These are phyloP conservation scores for Botrytis cinerea DNA, from an alignment of 2,329 filamentous ascomycete genomes.

Conservation along the genomic window DNA sequence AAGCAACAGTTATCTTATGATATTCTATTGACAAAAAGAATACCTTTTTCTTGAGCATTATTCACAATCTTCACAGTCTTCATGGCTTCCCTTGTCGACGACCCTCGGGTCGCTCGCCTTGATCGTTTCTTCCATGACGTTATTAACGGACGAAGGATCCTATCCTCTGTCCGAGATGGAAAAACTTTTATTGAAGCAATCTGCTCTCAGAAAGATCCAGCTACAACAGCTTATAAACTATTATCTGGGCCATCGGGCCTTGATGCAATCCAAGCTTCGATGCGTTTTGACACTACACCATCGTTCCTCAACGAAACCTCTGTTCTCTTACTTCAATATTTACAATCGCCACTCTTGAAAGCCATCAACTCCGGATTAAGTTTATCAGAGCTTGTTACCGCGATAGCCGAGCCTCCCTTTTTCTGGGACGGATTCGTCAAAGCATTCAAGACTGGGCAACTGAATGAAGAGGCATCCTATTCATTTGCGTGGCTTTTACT, in stretches of 20 bases:
- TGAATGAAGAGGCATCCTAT: slow-evolving; percentile 39
- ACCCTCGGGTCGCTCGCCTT: slow-evolving; percentile 36
- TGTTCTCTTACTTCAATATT: slow-evolving; percentile 42
- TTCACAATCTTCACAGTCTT: not conserved
- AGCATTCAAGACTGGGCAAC: slow-evolving; percentile 35
- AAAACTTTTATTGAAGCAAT: slow-evolving; percentile 53
- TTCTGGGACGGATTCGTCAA: slow-evolving; percentile 48
- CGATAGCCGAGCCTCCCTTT: slow-evolving; percentile 52
- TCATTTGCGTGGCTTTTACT: slow-evolving; percentile 48
- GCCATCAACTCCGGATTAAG: slow-evolving; percentile 38
- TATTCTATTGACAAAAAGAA: not conserved
- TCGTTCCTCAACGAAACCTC: slow-evolving; percentile 49
- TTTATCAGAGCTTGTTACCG: slow-evolving; percentile 48
- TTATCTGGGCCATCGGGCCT: slow-evolving; percentile 43
- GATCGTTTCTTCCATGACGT: slow-evolving; percentile 46
- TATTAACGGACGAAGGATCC: slow-evolving; percentile 44
- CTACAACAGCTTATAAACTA: slow-evolving; percentile 47
- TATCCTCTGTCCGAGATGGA: slow-evolving; percentile 45
- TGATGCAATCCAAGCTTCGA: slow-evolving; percentile 44
- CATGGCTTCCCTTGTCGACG: slow-evolving; percentile 20
- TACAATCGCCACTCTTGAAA: slow-evolving; percentile 38
- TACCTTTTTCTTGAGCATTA: not conserved
- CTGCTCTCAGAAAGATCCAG: slow-evolving; percentile 45
- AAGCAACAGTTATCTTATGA: no score
- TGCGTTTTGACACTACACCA: slow-evolving; percentile 48